Evolutionary conservation across 176 grass and related monocot species (phyloP).

Genomic region (Urochloa ruziziensis): DNA sequence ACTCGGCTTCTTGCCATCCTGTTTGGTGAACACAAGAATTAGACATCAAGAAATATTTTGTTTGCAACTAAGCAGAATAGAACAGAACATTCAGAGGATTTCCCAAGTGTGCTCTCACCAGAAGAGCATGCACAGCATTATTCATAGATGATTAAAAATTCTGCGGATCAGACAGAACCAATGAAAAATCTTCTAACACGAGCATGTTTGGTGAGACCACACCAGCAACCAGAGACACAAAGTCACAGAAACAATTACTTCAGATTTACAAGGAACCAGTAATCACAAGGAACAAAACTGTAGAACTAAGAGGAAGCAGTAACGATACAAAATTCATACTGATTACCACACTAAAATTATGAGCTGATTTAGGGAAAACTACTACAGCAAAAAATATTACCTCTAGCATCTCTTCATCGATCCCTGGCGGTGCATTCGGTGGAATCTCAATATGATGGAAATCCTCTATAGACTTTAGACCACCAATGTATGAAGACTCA

Average conservation of each 20-base stretch:
- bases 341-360: background rate
- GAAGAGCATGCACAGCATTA: background rate
- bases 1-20: slow-evolving; percentile 29
- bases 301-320: background rate
- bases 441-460: slow-evolving; percentile 85
- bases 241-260: background rate
- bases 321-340: background rate
- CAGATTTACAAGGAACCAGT: background rate
- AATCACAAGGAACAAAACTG: background rate
- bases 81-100: background rate
- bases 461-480: slow-evolving; percentile 74
- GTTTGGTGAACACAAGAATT: slow-evolving; percentile 24
- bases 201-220: background rate
- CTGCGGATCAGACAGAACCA: background rate
- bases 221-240: background rate
- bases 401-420: slow-evolving; percentile 72
- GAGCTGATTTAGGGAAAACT: background rate
- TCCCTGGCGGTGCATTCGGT: slow-evolving; percentile 52
- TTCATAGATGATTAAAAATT: background rate
- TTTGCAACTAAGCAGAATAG: background rate
- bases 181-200: background rate
- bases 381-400: slow-evolving; percentile 15
- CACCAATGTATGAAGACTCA: slow-evolving; percentile 75
- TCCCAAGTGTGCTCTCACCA: too few species aligned
- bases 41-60: background rate